Percentiles rank a stretch among this genome's conserved stretches.
phyloP scores from a whole-genome alignment of 345 rosid genomes.

The Eucalyptus sideroxylon region DNA sequence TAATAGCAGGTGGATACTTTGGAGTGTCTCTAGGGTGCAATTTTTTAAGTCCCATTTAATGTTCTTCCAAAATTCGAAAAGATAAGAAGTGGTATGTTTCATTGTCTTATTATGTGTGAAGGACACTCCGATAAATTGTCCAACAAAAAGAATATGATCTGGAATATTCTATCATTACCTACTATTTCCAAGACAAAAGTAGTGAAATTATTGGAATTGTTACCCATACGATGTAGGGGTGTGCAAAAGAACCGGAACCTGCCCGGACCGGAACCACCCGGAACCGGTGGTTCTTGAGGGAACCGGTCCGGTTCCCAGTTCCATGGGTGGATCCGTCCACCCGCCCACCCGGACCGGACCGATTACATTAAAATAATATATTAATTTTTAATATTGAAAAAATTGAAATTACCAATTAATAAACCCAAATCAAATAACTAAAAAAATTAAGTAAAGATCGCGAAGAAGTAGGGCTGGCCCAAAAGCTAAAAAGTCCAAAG shows the following conservation, averaged over 20 bases:
- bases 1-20: neutral
- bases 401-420: too few relatives aligned
- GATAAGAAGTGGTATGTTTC: neutral
- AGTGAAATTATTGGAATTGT: neutral
- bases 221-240: too few relatives aligned
- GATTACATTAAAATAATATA: too few relatives aligned
- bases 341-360: fast-evolving
- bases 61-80: neutral
- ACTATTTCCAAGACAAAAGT: neutral
- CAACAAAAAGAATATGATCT: neutral
- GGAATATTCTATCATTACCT: neutral
- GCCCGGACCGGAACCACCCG: too few relatives aligned
- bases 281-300: too few relatives aligned
- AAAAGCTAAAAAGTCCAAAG: too few relatives aligned
- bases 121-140: neutral
- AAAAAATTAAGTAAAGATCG: too few relatives aligned
- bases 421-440: too few relatives aligned
- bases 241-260: too few relatives aligned
- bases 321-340: too few relatives aligned
- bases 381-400: too few relatives aligned
- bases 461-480: fast-evolving
- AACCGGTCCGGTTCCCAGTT: fast-evolving
- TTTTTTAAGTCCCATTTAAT: neutral
- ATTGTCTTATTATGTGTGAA: neutral
- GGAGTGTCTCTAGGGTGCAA: neutral